Conservation (phyloP, 257 asterid species). For the Petunia secreta region DNA sequence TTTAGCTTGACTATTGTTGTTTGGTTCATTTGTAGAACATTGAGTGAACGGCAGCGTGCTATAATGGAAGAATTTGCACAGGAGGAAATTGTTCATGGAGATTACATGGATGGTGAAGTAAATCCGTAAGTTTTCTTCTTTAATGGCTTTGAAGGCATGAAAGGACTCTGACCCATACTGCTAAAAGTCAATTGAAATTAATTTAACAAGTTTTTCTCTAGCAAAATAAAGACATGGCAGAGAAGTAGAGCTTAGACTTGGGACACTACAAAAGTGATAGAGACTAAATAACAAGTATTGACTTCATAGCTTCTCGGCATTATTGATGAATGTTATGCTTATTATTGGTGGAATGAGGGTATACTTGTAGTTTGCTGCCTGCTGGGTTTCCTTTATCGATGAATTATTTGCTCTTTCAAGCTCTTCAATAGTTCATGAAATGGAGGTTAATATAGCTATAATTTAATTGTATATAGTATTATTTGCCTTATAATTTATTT, state of each 20-base stretch:
- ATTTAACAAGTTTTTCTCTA: neutral
- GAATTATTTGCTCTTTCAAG: neutral
- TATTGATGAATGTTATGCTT: neutral
- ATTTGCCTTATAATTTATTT: no score
- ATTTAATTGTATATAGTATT: no score
- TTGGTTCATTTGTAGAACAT: conserved; percentile 44
- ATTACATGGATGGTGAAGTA: conserved; percentile 46
- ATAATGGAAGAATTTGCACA: conserved; percentile 82
- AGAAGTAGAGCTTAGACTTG: no score
- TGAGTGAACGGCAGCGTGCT: conserved; percentile 71
- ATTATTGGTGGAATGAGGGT: neutral
- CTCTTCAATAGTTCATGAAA: neutral
- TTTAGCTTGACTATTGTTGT: neutral
- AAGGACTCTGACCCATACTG: neutral
- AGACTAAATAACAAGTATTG: no score
- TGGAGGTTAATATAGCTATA: neutral
- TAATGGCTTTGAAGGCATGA: neutral
- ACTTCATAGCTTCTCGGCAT: neutral
- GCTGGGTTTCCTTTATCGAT: neutral
- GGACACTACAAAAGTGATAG: no score
- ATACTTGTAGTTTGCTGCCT: neutral
- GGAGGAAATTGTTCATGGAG: conserved; percentile 58
- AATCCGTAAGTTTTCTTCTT: conserved; percentile 54
- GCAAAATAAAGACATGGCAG: neutral
- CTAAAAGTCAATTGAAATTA: neutral